Base-by-base conservation (phyloP, 352 stramenopile species). In the Globisporangium paddicum region DNA sequence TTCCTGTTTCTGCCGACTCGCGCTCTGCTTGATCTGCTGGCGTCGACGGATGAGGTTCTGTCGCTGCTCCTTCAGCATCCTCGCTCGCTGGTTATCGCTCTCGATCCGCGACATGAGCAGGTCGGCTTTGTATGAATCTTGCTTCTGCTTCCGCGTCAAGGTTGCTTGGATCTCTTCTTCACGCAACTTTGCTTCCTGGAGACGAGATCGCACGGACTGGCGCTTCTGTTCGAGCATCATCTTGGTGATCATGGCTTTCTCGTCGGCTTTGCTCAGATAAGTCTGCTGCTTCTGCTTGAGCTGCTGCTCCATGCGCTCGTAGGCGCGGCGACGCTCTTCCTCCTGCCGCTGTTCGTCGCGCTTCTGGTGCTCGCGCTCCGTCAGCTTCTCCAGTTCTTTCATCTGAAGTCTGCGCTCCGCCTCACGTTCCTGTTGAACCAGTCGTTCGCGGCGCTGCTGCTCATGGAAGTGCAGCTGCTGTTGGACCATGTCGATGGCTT, bases 151-250 rank as follows among this genome's bases (percentile, higher is more conserved):
- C 0, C 79, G 73, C 16, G 60, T 60, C 0, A 90, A 67, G 1
- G 85, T 75, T 0, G 67, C 66, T 41, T 91, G 69, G 55, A 93
- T 91, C 49, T 90, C 82, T 63, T 94, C 85, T 50, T 92, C 85
- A 0, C 85, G 79, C 18, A 94, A 52, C 46, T 89, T 87, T 0
- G 82, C 85, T 16, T 94, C 85, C 32, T 87, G 72, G 6, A 91
- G 67, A 1, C 79, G 63, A 9, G 69, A 66, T 21, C 77, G 71
- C 3, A 89, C 57, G 0, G 75, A 61, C 2, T 76, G 73, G 38
- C 71, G 64, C 54, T 90, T 89, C 19, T 87, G 64, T 0, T 77
- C 63, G 42, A 86, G 76, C 32, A 89, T 69, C 46, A 71, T 65
- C 13, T 85, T 60, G 2, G 82, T 77, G 32, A 75, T 63, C 23